A percentile compares a stretch with the other conserved stretches of the same genome.
Evolutionary conservation across 768 basidiomycete species (phyloP).

Genomic region (Suillus cothurnatus): DNA sequence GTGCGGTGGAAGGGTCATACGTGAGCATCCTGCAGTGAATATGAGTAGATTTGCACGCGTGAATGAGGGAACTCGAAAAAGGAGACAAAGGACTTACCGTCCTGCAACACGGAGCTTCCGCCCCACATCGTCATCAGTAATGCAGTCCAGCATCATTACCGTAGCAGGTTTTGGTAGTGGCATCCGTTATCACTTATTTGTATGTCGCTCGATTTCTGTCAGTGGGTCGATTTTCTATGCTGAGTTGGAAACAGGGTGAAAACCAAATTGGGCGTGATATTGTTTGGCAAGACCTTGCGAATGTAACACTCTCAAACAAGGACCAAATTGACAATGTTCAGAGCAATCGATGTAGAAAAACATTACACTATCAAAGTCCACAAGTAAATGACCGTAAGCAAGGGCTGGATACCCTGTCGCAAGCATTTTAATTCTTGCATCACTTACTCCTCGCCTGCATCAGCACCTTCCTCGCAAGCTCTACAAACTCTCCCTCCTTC

Average conservation of each 20-base stretch:
- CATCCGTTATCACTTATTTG: slow-evolving; percentile 35
- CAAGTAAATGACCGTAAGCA: not conserved
- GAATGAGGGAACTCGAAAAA: slow-evolving; percentile 16
- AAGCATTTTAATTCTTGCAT: not conserved
- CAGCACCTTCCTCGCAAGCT: slow-evolving; percentile 69
- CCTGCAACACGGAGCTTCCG: slow-evolving; percentile 62
- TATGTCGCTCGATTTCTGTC: not conserved
- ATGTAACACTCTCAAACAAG: not conserved
- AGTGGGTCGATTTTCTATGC: not conserved
- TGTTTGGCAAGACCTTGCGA: slow-evolving; percentile 1
- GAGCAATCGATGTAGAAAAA: not conserved
- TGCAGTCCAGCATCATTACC: slow-evolving; percentile 43
- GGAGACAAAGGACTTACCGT: slow-evolving; percentile 42
- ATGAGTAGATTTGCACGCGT: slow-evolving; percentile 9
- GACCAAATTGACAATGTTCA: not conserved
- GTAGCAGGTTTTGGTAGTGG: slow-evolving; percentile 51
- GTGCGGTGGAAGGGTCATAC: slow-evolving; percentile 51
- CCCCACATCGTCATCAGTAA: slow-evolving; percentile 43
- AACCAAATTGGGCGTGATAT: not conserved
- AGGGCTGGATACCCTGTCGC: not conserved
- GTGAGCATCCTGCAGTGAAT: slow-evolving; percentile 49
- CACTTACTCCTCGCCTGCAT: slow-evolving; percentile 35
- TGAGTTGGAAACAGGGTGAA: not conserved
- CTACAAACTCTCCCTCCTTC: slow-evolving; percentile 54
- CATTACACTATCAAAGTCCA: not conserved